Base-by-base conservation (phyloP, 2,329 filamentous ascomycete genomes). In the Hansfordia pulvinata region DNA sequence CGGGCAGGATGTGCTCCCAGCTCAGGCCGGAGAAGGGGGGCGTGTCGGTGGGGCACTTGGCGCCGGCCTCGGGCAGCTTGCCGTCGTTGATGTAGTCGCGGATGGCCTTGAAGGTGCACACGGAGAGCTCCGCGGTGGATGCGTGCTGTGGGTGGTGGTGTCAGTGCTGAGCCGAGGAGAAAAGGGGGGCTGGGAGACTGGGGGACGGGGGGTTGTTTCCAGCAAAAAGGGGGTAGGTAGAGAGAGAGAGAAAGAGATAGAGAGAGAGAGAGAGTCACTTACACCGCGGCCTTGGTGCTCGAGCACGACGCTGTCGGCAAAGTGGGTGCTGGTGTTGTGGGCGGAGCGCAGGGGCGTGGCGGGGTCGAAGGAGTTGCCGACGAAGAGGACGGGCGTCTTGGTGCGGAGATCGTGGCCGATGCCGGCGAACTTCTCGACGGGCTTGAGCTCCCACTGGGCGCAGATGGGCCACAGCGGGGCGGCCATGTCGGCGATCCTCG, bases 301-400 rank as follows among this genome's bases (percentile, higher is more conserved):
- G 16, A 47, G 30, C 17, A 46, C 35, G 5, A 40, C 39, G 27
- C 46, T 48, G 6, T 40, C 43, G 18, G 35, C 36, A 27, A 50
- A 44, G 1, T 26, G 30, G 9, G 33, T 27, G 16, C 40, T 46
- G 32, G 43, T 37, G 25, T 44, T 45, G 20, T 30, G 20, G 7
- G 45, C 48, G 18, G 43, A 46, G 3, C 28, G 32, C 5, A 49
- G 17, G 11, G 47, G 44, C 12, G 50, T 50, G n/a, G 38, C 34
- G 2, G 45, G 39, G 23, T 53, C 50, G 6, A 32, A 37, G 6
- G 35, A 37, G 22, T 44, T 50, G 4, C 41, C 40, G 4, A 50
- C 20, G 10, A 52, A 28, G 10, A 52, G 31, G 10, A 47, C 26
- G 4, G 46, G 43, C 3, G 46, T 48, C 23, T 38, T 42, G 23